Percentiles rank a stretch among this genome's conserved stretches.
Conservation (phyloP, 1,284 basidiomycete species). For the Lignosus rhinocerotis region DNA sequence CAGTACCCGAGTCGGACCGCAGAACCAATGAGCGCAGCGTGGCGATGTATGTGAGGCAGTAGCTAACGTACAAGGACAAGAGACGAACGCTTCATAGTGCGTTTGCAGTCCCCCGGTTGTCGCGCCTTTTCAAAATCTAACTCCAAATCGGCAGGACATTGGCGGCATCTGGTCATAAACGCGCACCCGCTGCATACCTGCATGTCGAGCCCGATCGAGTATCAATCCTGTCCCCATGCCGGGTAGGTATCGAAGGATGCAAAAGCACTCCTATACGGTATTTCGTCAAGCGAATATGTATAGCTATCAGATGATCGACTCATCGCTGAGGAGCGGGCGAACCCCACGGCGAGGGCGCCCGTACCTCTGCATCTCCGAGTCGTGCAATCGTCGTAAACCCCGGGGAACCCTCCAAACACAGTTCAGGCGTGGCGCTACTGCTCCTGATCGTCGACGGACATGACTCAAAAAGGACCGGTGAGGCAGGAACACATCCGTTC, state of each 20-base stretch:
- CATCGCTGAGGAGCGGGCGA: background rate
- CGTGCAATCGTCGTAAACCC: background rate
- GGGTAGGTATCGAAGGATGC: background rate
- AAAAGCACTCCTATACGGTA: background rate
- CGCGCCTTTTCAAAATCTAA: background rate
- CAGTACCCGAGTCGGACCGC: background rate
- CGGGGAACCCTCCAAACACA: background rate
- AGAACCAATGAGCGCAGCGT: background rate
- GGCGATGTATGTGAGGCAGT: background rate
- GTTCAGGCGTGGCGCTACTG: background rate
- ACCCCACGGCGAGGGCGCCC: background rate
- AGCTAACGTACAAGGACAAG: background rate
- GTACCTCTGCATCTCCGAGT: background rate
- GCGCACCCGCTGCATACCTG: background rate
- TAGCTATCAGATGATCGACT: conserved; percentile 1
- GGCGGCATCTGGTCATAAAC: background rate
- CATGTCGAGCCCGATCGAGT: conserved; percentile 1
- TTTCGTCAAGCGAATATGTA: conserved; percentile 1
- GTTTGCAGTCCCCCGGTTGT: no score
- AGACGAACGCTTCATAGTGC: background rate
- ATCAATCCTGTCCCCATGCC: background rate
- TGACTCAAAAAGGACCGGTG: background rate
- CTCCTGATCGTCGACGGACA: background rate
- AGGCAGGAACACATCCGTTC: background rate
- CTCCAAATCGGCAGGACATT: background rate